phyloP scores from a whole-genome alignment of 2,329 filamentous ascomycete genomes.

The Fusarium penzigii region DNA sequence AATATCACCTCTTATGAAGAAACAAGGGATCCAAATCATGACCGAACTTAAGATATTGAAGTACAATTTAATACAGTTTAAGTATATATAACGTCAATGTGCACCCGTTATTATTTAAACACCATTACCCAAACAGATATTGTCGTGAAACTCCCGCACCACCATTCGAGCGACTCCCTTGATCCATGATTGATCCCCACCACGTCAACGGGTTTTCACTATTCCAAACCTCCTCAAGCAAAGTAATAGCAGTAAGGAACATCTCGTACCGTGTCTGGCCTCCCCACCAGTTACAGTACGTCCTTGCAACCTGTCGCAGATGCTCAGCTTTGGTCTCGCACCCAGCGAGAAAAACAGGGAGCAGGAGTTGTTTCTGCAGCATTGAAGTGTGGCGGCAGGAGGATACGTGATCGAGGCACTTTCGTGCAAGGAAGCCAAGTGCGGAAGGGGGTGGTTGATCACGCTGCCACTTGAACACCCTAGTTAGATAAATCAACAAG shows the following conservation, averaged over 20 bases:
- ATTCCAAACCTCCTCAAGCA: constrained; percentile 24
- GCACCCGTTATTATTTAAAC: neutral
- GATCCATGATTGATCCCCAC: constrained; percentile 12
- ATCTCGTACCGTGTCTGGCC: constrained; percentile 34
- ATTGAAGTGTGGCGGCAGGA: constrained; percentile 29
- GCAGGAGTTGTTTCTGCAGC: constrained; percentile 38
- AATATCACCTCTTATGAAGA: too few species aligned
- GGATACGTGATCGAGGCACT: constrained; percentile 24
- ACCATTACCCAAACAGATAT: constrained; percentile 9
- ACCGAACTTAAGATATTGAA: neutral
- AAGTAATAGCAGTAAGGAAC: constrained; percentile 23
- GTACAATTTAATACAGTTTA: neutral
- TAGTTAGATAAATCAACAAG: constrained; percentile 34
- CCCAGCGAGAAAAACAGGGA: constrained; percentile 38
- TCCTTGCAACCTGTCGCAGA: constrained; percentile 24
- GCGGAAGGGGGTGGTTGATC: constrained; percentile 7
- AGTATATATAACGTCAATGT: neutral
- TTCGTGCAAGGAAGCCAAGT: constrained; percentile 27
- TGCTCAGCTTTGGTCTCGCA: constrained; percentile 29
- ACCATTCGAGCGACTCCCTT: constrained; percentile 3
- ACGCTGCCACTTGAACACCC: constrained; percentile 30
- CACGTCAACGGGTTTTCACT: neutral
- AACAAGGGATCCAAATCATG: too few species aligned
- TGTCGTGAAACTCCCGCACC: constrained; percentile 1
- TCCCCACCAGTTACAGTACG: constrained; percentile 35